A percentile compares a stretch with the other conserved stretches of the same genome.
These are phyloP conservation scores for Trichoderma semiorbis DNA, from an alignment of 2,329 filamentous ascomycete species.

Conservation along the genomic window DNA sequence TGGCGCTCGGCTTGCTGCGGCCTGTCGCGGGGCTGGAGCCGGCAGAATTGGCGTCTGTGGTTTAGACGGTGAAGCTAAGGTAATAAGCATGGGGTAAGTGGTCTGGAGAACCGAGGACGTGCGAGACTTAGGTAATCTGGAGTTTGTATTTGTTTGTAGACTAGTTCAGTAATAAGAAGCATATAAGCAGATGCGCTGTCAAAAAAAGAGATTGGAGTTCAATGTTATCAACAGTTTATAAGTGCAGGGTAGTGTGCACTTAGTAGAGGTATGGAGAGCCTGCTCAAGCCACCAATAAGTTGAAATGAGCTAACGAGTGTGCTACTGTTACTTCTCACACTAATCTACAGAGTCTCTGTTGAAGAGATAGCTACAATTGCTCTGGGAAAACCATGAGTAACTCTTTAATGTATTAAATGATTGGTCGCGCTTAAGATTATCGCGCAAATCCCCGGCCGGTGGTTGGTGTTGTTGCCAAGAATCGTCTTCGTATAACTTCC, in stretches of 20 bases:
- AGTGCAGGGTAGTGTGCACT: background rate
- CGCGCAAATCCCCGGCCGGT: background rate
- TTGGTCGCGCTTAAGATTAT: background rate
- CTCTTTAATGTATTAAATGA: background rate
- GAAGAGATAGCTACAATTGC: background rate
- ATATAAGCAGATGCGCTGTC: background rate
- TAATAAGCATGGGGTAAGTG: background rate
- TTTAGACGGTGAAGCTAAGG: conserved; percentile 12
- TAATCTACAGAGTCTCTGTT: background rate
- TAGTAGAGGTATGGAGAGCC: background rate
- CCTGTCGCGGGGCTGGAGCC: conserved; percentile 29
- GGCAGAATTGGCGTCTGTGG: background rate
- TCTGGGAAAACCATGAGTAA: background rate
- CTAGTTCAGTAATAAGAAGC: too few species aligned
- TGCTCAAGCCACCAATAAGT: background rate
- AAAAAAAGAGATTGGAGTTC: too few species aligned
- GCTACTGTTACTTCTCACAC: background rate
- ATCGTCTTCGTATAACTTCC: background rate
- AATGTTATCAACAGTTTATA: background rate
- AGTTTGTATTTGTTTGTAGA: background rate
- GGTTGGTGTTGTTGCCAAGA: background rate
- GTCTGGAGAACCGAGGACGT: background rate
- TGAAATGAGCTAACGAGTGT: background rate
- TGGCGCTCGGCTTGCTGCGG: conserved; percentile 38
- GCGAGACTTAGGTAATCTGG: background rate